Base-by-base conservation (phyloP, 768 basidiomycete species). In the Trichaptum fuscoviolaceum region DNA sequence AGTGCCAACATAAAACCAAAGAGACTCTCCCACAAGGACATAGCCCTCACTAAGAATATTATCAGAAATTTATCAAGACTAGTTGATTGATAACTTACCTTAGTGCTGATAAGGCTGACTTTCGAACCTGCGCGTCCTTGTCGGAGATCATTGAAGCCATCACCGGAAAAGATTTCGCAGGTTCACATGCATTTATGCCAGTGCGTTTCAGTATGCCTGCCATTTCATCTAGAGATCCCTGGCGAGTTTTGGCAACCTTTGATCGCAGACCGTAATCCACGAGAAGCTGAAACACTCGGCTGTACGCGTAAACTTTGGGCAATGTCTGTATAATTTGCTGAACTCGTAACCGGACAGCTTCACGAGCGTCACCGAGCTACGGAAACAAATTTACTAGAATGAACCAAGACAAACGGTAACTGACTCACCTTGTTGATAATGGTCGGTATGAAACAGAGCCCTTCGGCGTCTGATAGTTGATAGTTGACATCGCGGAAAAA, bases 311-410 rank as follows among this genome's bases (percentile, higher is more conserved):
- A 64, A 98, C 89, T 73, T 90, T 93, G 7, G 95, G 90, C 63
- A 98, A 81, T 5, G 83, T 84, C 71, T 93, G 91, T 65, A 99
- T 87, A 67, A 97, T 90, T 61, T 87, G 89, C 70, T 92, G 88
- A 24, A 97, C 88, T 63, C 95, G 87, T 60, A 80, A 73, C 7
- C 95, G 87, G 58, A 95, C 85, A 67, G 86, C 88, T 77, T 96
- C 95, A 27, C 94, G 84, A 30, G 90, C 87, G 79, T 99, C 97
- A 17, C 97, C 97, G 67, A 98, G 89, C 96, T 99, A 71, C 12
- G 25, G 17, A 67, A 27, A 67, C 42, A 35, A 65, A 15, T 35
- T 67, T 60, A 60, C 64, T n/a, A 25, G 35, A 34, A 24, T 64
- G 35, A 35, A 61, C 2, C 5, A 15, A n/a, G 57, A 42, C 12